phyloP scores from a whole-genome alignment of 1,284 basidiomycete genomes.

The Sanguinoderma infundibulare region DNA sequence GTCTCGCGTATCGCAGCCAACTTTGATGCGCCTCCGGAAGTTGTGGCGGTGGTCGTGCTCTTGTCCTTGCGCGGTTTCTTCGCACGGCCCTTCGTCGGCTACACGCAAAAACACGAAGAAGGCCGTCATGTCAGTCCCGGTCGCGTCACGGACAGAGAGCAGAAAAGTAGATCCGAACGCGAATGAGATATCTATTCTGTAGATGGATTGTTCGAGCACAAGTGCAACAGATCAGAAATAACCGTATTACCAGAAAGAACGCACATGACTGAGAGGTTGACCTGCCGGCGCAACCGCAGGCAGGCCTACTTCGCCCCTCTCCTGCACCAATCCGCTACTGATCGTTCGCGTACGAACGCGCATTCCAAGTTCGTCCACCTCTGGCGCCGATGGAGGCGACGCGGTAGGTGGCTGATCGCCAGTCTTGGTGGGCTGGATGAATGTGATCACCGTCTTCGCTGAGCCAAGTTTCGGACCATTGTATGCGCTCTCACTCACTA shows the following conservation, averaged over 20 bases:
- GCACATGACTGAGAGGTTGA: constrained; percentile 80
- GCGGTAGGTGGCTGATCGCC: constrained; percentile 41
- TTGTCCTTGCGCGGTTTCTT: constrained; percentile 62
- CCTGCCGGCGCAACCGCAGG: constrained; percentile 44
- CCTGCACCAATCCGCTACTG: constrained; percentile 27
- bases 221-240: constrained; percentile 23
- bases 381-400: constrained; percentile 31
- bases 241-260: constrained; percentile 70
- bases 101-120: constrained; percentile 26
- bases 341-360: constrained; percentile 41
- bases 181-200: constrained; percentile 5
- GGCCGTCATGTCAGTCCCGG: constrained; percentile 26
- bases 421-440: constrained; percentile 54
- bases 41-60: constrained; percentile 23
- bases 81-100: constrained; percentile 75
- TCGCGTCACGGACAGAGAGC: constrained; percentile 19
- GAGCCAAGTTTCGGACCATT: constrained; percentile 44
- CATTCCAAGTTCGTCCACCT: constrained; percentile 65
- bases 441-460: constrained; percentile 54
- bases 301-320: constrained; percentile 29
- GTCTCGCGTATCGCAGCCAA: constrained; percentile 18
- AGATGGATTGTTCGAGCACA: constrained; percentile 9
- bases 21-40: constrained; percentile 4
- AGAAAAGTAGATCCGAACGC: constrained; percentile 26
- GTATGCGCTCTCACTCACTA: constrained; percentile 28